A percentile compares a stretch with the other conserved stretches of the same genome.
These are phyloP conservation scores for Tephrocybe sp. DNA, from an alignment of 768 basidiomycete species.

Conservation along the genomic window DNA sequence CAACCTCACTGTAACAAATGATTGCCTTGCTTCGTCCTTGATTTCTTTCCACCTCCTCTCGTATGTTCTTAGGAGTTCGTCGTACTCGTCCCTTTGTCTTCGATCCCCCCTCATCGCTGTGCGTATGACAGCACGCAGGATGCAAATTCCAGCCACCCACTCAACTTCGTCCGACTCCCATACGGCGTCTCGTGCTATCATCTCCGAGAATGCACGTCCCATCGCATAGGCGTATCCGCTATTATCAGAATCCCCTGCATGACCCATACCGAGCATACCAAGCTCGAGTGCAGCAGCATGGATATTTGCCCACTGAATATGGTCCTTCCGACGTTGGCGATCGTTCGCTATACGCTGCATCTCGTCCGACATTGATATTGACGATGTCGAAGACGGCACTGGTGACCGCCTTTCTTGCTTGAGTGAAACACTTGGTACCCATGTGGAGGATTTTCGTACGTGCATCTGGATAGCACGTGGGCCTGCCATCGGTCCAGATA, in stretches of 20 bases:
- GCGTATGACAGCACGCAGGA: slow-evolving; percentile 55
- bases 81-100: slow-evolving; percentile 51
- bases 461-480: slow-evolving; percentile 56
- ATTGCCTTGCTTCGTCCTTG: slow-evolving; percentile 62
- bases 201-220: slow-evolving; percentile 51
- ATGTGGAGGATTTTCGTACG: slow-evolving; percentile 54
- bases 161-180: slow-evolving; percentile 68
- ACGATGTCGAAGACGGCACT: slow-evolving; percentile 15
- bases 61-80: slow-evolving; percentile 51
- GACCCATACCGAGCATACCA: slow-evolving; percentile 45
- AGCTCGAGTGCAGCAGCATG: slow-evolving; percentile 64
- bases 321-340: slow-evolving; percentile 58
- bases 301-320: slow-evolving; percentile 66
- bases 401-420: slow-evolving; percentile 12
- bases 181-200: slow-evolving; percentile 62
- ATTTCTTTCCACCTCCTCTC: slow-evolving; percentile 72
- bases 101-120: slow-evolving; percentile 46
- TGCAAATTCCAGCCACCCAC: slow-evolving; percentile 64
- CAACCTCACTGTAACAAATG: slow-evolving; percentile 52
- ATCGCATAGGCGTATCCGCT: slow-evolving; percentile 42
- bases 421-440: slow-evolving; percentile 36
- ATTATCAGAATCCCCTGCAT: slow-evolving; percentile 36
- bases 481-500: slow-evolving; percentile 53
- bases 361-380: slow-evolving; percentile 39
- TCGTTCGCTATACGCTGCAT: slow-evolving; percentile 62